Conservation (phyloP, 345 rosid species). For the Lepidium aucheri region DNA sequence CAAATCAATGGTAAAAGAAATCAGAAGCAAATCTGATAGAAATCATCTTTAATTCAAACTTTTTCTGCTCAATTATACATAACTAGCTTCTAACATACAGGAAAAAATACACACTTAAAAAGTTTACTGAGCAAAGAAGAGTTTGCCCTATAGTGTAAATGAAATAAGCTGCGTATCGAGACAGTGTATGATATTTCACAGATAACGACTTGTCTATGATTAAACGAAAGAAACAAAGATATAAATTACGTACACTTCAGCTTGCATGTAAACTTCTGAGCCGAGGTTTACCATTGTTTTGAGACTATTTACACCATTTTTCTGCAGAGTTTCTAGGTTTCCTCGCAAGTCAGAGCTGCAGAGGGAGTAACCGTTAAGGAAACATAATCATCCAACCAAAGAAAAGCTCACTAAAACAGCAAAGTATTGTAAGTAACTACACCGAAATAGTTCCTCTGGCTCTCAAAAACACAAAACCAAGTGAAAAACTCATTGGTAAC, state of each 20-base stretch:
- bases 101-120: neutral
- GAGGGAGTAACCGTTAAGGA: conserved; percentile 6
- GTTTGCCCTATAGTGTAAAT: neutral
- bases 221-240: neutral
- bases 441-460: conserved; percentile 1
- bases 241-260: conserved; percentile 65
- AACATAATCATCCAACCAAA: neutral
- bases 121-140: neutral
- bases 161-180: neutral
- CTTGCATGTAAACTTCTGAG: conserved; percentile 92
- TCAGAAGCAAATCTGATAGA: neutral
- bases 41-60: neutral
- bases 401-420: neutral
- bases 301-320: conserved; percentile 72
- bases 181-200: neutral
- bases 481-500: neutral
- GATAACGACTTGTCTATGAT: neutral
- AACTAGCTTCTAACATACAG: conserved; percentile 3
- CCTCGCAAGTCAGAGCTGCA: conserved; percentile 75
- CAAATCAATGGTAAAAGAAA: neutral
- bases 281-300: conserved; percentile 91
- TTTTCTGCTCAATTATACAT: neutral
- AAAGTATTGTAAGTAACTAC: neutral
- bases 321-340: conserved; percentile 65
- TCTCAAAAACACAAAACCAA: neutral